Evolutionary conservation across 495 filamentous ascomycete genomes (phyloP), one percentile per base, ranked within the genome.

Genomic region (Chlorociboria aeruginascens): DNA sequence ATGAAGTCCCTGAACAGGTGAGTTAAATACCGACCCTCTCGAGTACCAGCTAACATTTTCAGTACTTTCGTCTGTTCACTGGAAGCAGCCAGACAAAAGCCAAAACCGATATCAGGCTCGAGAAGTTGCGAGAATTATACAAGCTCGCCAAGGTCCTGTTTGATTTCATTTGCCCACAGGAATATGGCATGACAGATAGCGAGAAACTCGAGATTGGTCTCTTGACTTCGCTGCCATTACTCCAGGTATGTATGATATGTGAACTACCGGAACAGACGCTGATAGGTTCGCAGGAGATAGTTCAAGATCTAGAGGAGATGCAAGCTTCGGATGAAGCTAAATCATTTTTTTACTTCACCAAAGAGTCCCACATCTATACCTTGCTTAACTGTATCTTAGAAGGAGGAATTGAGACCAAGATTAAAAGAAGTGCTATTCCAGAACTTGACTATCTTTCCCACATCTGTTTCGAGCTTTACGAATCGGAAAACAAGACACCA

Each of bases 171-270:
- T 94, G 92, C 37, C 92, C 92, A 6, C 92, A 98, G 61, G 92
- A 98, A 63, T 98, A 98, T 58, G 92, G 92, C 37, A 98, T 98
- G 53, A 83, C 80, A 20, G 82, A 95, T 51, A 79, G 78, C 50
- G 92, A 98, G 63, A 98, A 98, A 71, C 74, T 98, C 29, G 93
- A 98, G 61, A 98, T 98, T 61, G 92, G 92, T 13, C 78, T 98
- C 16, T 69, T 98, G 49, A 98, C 92, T 3, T 90, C 86, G 7
- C 73, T 98, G 8, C 93, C 92, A 7, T 68, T 98, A 33, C 76
- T 98, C 32, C 89, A 88, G 45, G 54, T 57, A 48, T 36, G 11
- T 17, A 31, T 30, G 20, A 8, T 14, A 1, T 33, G 16, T 1
- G 7, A 12, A 7, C n/a, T 43, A n/a, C 3, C 0, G 14, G n/a